A percentile compares a stretch with the other conserved stretches of the same genome.
phyloP scores from a whole-genome alignment of 2,329 filamentous ascomycete species.

The Epichloe glyceriae region DNA sequence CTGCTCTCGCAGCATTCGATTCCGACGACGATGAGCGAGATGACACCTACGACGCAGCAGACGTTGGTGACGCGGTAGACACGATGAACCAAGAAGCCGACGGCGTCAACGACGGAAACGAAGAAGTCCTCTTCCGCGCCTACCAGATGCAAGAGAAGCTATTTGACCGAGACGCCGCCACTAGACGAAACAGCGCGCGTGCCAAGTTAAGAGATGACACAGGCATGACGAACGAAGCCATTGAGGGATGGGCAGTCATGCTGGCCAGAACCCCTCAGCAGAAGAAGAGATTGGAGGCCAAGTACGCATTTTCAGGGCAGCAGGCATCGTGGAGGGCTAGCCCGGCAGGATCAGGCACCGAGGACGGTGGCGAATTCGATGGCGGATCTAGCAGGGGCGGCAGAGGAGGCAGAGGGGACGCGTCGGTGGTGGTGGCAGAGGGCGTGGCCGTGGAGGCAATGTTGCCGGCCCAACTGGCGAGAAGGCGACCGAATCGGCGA shows the following conservation, averaged over 20 bases:
- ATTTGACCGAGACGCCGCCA: slow-evolving; percentile 61
- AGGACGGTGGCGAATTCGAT: slow-evolving; percentile 40
- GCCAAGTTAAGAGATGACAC: slow-evolving; percentile 58
- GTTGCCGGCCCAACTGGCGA: slow-evolving; percentile 54
- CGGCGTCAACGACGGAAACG: slow-evolving; percentile 38
- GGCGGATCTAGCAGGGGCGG: slow-evolving; percentile 20
- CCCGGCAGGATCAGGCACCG: slow-evolving; percentile 40
- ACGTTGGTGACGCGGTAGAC: slow-evolving; percentile 83
- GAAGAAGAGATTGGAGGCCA: slow-evolving; percentile 56
- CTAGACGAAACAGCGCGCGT: slow-evolving; percentile 51
- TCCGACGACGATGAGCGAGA: slow-evolving; percentile 92
- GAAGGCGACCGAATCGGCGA: slow-evolving; percentile 57
- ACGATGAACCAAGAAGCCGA: slow-evolving; percentile 43
- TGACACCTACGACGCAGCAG: slow-evolving; percentile 87
- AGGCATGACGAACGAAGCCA: slow-evolving; percentile 81
- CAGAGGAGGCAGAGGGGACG: slow-evolving; percentile 29
- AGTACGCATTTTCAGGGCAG: slow-evolving; percentile 52
- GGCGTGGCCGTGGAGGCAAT: slow-evolving; percentile 39
- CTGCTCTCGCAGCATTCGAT: slow-evolving; percentile 80
- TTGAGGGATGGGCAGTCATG: slow-evolving; percentile 93
- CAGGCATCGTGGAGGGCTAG: slow-evolving; percentile 53
- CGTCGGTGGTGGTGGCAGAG: slow-evolving; percentile 7
- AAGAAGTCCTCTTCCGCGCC: slow-evolving; percentile 60
- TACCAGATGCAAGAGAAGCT: slow-evolving; percentile 51
- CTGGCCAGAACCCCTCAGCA: slow-evolving; percentile 58